These are phyloP conservation scores for Chlamydomonas schloesseri DNA, from an alignment of 139 green algal genomes.

Conservation along the genomic window DNA sequence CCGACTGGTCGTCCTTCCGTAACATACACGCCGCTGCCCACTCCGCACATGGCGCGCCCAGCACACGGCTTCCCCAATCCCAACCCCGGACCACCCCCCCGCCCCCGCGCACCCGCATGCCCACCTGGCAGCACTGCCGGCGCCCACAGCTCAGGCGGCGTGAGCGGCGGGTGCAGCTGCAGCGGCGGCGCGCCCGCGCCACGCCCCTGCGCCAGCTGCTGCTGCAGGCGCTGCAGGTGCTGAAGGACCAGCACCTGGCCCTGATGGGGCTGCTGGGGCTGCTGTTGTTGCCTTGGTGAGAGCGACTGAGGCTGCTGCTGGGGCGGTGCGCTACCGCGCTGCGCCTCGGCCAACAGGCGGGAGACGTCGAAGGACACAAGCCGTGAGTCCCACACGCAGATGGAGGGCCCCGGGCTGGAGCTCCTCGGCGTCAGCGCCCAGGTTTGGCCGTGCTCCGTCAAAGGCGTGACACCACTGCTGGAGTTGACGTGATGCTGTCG, in stretches of 20 bases:
- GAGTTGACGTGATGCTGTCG: no score
- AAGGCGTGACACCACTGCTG: no score
- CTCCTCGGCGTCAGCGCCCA: no score
- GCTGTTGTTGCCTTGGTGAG: no score
- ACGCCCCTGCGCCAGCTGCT: not conserved
- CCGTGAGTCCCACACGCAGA: slow-evolving; percentile 25
- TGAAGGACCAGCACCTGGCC: no score
- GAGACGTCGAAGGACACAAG: slow-evolving; percentile 11
- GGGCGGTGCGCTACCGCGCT: not conserved
- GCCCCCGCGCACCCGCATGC: no score
- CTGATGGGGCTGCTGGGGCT: not conserved
- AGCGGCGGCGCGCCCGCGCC: not conserved
- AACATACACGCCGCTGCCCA: no score
- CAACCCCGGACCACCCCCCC: not conserved
- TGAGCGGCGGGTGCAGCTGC: not conserved
- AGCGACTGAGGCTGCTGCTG: not conserved
- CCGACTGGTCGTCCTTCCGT: no score
- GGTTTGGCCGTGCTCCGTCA: no score
- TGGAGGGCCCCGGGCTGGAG: not conserved
- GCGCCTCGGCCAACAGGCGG: not conserved
- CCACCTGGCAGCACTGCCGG: no score
- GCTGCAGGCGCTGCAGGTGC: not conserved
- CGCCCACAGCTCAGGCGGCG: not conserved
- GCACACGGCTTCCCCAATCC: no score
- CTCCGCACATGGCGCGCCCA: no score